Conservation (phyloP, 257 asterid species). For the Solanum virginianum region DNA sequence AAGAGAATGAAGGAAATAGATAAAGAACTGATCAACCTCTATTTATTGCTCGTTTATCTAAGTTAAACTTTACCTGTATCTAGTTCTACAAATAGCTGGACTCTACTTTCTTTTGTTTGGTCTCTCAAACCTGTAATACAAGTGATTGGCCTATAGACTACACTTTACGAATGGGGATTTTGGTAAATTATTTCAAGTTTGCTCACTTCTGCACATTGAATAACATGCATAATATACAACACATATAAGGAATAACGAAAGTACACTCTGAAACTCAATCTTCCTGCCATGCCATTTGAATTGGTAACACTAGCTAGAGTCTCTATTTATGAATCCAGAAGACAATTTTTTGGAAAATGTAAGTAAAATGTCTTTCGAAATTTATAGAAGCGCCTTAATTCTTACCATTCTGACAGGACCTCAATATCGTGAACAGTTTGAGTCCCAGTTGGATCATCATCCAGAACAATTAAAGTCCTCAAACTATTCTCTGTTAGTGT, state of each 20-base stretch:
- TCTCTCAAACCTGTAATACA: neutral
- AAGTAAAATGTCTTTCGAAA: neutral
- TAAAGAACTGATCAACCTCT: neutral
- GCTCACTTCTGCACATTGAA: neutral
- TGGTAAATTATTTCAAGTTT: neutral
- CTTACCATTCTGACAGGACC: slow-evolving; percentile 96
- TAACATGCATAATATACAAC: neutral
- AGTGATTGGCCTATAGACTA: neutral
- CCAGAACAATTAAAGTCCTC: slow-evolving; percentile 84
- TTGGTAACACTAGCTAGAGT: neutral
- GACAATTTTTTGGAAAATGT: neutral
- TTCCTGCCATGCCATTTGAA: neutral
- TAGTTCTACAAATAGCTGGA: neutral
- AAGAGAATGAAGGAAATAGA: neutral
- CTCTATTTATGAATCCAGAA: neutral
- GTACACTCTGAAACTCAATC: neutral
- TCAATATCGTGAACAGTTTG: slow-evolving; percentile 94
- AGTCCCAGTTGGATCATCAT: slow-evolving; percentile 99
- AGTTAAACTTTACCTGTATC: neutral
- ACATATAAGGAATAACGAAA: neutral
- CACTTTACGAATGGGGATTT: neutral
- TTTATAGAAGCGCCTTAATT: neutral
- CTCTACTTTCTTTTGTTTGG: neutral
- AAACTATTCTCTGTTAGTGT: slow-evolving; percentile 42
- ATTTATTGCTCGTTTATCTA: neutral